Evolutionary conservation across 83 land plant genomes (phyloP).

Genomic region (Picea engelmannii): DNA sequence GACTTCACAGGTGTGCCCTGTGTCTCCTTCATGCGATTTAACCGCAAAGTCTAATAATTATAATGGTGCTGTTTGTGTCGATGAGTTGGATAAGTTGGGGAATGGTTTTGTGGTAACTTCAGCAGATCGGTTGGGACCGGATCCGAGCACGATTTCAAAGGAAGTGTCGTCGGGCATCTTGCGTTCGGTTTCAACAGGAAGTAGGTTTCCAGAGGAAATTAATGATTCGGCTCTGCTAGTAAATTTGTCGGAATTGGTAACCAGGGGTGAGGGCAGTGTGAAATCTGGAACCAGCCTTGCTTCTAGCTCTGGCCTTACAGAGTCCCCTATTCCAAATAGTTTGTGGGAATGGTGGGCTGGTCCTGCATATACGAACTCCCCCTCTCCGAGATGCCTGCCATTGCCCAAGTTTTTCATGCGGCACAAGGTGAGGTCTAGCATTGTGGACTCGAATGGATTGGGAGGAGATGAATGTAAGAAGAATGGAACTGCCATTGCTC

Average conservation of each 20-base stretch:
- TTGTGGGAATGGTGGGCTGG: conserved; percentile 1
- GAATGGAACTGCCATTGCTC: background rate
- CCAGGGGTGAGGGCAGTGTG: background rate
- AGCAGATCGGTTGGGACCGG: conserved; percentile 1
- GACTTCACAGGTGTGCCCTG: conserved; percentile 7
- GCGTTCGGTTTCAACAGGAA: background rate
- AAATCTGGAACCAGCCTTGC: background rate
- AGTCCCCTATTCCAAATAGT: no score
- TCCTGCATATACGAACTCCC: conserved; percentile 4
- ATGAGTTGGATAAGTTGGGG: background rate
- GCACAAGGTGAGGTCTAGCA: background rate
- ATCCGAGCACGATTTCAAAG: background rate
- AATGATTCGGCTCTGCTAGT: background rate
- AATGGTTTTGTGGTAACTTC: background rate
- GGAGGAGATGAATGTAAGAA: background rate
- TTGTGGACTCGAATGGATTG: background rate
- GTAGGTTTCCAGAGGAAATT: background rate
- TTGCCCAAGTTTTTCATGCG: conserved; percentile 8
- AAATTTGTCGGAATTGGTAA: background rate
- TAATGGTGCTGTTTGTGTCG: background rate
- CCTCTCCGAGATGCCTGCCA: background rate
- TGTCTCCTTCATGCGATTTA: background rate
- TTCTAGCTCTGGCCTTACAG: background rate
- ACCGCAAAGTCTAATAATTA: background rate
- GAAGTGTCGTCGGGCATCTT: background rate